Conservation (phyloP, 2,329 filamentous ascomycete species). For the Bipolaris cookei region DNA sequence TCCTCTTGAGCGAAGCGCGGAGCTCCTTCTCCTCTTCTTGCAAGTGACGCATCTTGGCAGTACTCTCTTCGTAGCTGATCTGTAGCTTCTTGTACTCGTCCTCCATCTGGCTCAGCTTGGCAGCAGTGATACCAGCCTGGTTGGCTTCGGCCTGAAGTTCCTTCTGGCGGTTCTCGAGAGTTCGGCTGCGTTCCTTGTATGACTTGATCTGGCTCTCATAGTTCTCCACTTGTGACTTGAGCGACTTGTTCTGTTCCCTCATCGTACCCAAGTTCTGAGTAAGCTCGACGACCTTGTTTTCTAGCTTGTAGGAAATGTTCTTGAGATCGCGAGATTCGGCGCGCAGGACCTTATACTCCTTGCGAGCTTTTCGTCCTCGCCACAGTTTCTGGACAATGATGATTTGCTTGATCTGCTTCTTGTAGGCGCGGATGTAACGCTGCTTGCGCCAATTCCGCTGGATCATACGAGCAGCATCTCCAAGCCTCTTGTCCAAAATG, state of each 20-base stretch:
- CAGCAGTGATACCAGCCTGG: slow-evolving; percentile 93
- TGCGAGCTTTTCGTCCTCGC: slow-evolving; percentile 82
- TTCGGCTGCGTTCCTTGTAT: slow-evolving; percentile 91
- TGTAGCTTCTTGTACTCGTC: slow-evolving; percentile 94
- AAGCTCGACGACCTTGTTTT: slow-evolving; percentile 99
- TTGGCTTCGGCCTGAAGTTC: slow-evolving; percentile 97
- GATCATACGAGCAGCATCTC: slow-evolving; percentile 88
- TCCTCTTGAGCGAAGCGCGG: slow-evolving; percentile 78
- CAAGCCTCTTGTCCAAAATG: slow-evolving; percentile 91
- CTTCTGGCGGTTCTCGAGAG: slow-evolving; percentile 86
- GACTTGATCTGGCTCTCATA: slow-evolving; percentile 96
- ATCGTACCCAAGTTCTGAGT: slow-evolving; percentile 91
- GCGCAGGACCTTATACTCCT: slow-evolving; percentile 85
- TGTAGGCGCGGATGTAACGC: slow-evolving; percentile 78
- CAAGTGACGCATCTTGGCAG: slow-evolving; percentile 86
- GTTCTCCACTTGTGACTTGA: slow-evolving; percentile 88
- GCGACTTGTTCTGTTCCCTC: slow-evolving; percentile 91
- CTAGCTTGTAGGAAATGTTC: slow-evolving; percentile 98
- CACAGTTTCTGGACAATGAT: slow-evolving; percentile 90
- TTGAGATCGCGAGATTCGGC: slow-evolving; percentile 98
- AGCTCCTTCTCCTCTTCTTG: slow-evolving; percentile 92
- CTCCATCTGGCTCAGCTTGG: slow-evolving; percentile 88
- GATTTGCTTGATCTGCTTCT: slow-evolving; percentile 87
- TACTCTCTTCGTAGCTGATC: slow-evolving; percentile 86
- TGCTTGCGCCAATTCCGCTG: slow-evolving; percentile 89